Conservation (phyloP, 129 eudicot species). For the Pulicaria dysenterica region DNA sequence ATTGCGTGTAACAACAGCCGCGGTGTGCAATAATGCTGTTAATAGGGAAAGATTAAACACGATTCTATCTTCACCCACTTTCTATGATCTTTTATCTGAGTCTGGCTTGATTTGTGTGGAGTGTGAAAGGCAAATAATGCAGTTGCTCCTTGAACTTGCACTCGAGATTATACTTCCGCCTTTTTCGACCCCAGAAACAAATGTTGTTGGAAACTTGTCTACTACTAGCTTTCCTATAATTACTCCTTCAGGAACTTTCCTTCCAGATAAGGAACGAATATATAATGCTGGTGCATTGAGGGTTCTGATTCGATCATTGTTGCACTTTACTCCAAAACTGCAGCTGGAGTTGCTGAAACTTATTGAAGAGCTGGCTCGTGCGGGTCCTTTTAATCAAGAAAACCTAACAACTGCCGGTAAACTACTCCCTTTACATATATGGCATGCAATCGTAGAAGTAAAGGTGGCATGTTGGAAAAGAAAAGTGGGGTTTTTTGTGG, state of each 20-base stretch:
- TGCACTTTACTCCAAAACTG: constrained; percentile 92
- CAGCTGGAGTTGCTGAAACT: constrained; percentile 82
- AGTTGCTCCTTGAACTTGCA: constrained; percentile 85
- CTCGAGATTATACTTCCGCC: constrained; percentile 93
- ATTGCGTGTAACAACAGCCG: constrained; percentile 84
- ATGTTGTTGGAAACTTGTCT: constrained; percentile 43
- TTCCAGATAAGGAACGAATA: constrained; percentile 69
- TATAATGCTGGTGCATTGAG: constrained; percentile 88
- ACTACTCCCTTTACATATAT: constrained; percentile 12
- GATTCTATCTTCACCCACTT: constrained; percentile 73
- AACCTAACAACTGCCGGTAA: constrained; percentile 93
- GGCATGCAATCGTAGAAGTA: background rate
- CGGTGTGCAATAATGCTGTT: constrained; percentile 74
- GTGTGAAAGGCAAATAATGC: constrained; percentile 88
- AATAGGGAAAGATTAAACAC: constrained; percentile 76
- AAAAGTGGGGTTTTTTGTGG: background rate
- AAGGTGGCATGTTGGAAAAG: constrained; percentile 5
- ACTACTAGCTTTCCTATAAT: constrained; percentile 48
- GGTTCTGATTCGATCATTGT: constrained; percentile 78
- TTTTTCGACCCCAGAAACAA: constrained; percentile 58
- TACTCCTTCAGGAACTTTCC: constrained; percentile 63
- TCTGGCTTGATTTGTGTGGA: constrained; percentile 90
- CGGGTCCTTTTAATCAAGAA: constrained; percentile 91
- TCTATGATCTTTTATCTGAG: constrained; percentile 87
- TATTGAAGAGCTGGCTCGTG: constrained; percentile 79